These are phyloP conservation scores for Rhododendron molle DNA, from an alignment of 148 eudicot genomes.

Conservation along the genomic window DNA sequence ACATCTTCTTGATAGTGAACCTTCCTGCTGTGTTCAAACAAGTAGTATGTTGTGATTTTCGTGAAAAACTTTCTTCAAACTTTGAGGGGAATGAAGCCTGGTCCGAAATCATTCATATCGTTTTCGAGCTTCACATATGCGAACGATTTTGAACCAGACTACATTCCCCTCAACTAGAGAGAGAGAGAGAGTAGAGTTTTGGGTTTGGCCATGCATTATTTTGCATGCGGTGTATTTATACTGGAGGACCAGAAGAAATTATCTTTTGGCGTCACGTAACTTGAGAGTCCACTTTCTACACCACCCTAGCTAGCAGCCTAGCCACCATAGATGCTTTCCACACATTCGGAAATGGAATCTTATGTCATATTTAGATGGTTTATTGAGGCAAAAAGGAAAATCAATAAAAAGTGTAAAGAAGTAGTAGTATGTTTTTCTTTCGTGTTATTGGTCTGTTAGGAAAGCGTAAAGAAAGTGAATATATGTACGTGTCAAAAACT, in stretches of 20 bases:
- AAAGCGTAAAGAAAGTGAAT: not conserved
- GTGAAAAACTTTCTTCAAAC: not conserved
- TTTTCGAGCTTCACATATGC: not conserved
- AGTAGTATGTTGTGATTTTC: not conserved
- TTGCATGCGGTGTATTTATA: constrained; percentile 24
- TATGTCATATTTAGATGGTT: not conserved
- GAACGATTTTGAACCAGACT: constrained; percentile 60
- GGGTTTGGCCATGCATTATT: constrained; percentile 19
- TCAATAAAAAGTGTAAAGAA: not conserved
- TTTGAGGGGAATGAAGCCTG: constrained; percentile 99
- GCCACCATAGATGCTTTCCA: not conserved
- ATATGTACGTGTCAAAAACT: not conserved
- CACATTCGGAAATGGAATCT: not conserved
- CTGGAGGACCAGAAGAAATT: constrained; percentile 9
- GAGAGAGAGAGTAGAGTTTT: not conserved
- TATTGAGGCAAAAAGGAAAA: not conserved
- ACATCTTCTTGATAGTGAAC: not conserved
- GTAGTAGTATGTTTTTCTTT: not conserved
- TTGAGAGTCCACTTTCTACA: constrained; percentile 34
- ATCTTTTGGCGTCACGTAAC: constrained; percentile 19
- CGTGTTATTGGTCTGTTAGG: not conserved
- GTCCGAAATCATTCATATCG: constrained; percentile 65
- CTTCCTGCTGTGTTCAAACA: too few species aligned
- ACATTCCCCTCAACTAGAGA: constrained; percentile 61
- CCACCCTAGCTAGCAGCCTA: not conserved